Percentiles rank a stretch among this genome's conserved stretches.
phyloP scores from a whole-genome alignment of 805 yeast genomes.

The Zygosaccharomyces bisporus region DNA sequence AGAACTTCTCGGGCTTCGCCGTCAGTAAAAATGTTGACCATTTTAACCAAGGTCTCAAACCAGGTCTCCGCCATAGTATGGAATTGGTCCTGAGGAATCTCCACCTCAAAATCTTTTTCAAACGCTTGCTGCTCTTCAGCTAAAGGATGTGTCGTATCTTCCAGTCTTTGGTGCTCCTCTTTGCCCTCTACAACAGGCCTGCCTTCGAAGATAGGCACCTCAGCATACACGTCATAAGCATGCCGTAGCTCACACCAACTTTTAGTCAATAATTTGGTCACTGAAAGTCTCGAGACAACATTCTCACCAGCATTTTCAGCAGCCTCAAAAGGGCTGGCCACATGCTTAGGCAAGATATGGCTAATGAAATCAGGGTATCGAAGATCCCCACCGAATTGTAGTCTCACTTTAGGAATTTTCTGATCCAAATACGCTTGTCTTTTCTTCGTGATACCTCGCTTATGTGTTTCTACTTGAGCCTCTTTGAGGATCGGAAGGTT shows the following conservation, averaged over 20 bases:
- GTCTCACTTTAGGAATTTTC: conserved; percentile 19
- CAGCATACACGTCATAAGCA: conserved; percentile 50
- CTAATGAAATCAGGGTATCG: conserved; percentile 16
- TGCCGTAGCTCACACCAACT: conserved; percentile 67
- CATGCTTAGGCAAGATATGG: conserved; percentile 17
- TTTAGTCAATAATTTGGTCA: conserved; percentile 55
- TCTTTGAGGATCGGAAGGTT: conserved; percentile 16
- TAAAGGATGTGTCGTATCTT: conserved; percentile 43
- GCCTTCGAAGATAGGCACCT: conserved; percentile 37
- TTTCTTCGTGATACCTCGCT: conserved; percentile 7
- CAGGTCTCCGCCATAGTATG: conserved; percentile 36
- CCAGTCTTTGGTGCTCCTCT: conserved; percentile 46
- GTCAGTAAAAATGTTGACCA: conserved; percentile 40
- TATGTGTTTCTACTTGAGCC: neutral
- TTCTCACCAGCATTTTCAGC: conserved; percentile 11
- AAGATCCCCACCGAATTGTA: conserved; percentile 21
- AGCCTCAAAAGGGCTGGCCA: conserved; percentile 22
- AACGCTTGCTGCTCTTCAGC: conserved; percentile 17
- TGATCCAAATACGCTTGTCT: conserved; percentile 18
- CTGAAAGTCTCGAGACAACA: conserved; percentile 34
- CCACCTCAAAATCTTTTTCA: conserved; percentile 20
- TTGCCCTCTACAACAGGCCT: conserved; percentile 47
- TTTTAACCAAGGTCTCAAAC: conserved; percentile 42
- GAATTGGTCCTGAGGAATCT: conserved; percentile 21
- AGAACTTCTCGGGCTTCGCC: conserved; percentile 62